These are phyloP conservation scores for Leccinum olivaceopallidum DNA, from an alignment of 768 basidiomycete species.

Conservation along the genomic window DNA sequence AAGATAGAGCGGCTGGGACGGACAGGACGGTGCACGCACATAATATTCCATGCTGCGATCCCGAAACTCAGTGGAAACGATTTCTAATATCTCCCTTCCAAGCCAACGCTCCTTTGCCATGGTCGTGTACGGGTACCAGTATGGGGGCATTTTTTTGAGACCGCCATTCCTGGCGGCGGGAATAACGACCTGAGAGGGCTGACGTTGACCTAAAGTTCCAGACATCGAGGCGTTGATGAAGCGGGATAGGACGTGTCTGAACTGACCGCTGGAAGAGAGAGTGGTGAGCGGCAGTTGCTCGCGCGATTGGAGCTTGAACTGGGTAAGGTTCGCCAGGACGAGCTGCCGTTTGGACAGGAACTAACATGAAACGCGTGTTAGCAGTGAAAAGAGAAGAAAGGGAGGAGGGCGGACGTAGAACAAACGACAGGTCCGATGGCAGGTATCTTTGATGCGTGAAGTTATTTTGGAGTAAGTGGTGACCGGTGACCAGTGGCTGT, in stretches of 20 bases:
- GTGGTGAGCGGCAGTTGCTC: slow-evolving; percentile 44
- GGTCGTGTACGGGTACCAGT: slow-evolving; percentile 92
- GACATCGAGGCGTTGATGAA: slow-evolving; percentile 55
- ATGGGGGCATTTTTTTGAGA: slow-evolving; percentile 80
- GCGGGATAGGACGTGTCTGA: slow-evolving; percentile 54
- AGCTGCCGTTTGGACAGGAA: slow-evolving; percentile 27
- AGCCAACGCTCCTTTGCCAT: slow-evolving; percentile 94
- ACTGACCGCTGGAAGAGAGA: slow-evolving; percentile 53
- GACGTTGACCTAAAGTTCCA: slow-evolving; percentile 24
- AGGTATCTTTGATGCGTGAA: slow-evolving; percentile 16
- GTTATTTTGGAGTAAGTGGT: slow-evolving; percentile 15
- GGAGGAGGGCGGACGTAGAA: slow-evolving; percentile 13
- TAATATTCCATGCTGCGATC: slow-evolving; percentile 96
- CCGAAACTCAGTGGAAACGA: slow-evolving; percentile 91
- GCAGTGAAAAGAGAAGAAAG: not conserved
- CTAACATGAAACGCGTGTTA: not conserved
- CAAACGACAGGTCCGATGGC: slow-evolving; percentile 27
- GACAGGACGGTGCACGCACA: slow-evolving; percentile 49
- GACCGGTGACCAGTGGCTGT: slow-evolving; percentile 13
- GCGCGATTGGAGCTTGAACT: slow-evolving; percentile 29
- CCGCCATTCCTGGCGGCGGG: slow-evolving; percentile 34
- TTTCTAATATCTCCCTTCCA: slow-evolving; percentile 83
- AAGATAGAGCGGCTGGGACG: not conserved
- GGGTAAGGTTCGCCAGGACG: slow-evolving; percentile 32
- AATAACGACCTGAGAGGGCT: slow-evolving; percentile 25